Base-by-base conservation (phyloP, 1,284 basidiomycete genomes). In the Microbotryomycetes sp. region DNA sequence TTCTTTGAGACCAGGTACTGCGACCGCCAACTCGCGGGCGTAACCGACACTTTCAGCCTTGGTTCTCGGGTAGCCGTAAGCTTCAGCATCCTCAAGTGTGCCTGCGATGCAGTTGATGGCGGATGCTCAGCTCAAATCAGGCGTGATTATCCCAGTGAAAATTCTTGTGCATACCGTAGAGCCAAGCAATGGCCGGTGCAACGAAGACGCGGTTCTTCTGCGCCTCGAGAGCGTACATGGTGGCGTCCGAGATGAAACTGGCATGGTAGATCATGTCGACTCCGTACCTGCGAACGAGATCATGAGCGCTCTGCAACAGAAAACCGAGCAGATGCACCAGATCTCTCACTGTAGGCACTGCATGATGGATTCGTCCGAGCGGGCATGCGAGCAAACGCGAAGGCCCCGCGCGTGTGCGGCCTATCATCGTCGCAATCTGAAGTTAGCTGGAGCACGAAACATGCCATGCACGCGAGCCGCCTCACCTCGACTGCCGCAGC, bases 301-400 rank as follows among this genome's bases (percentile, higher is more conserved):
- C 42, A n/a, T 15, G 49, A 15, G 25, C n/a, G n/a, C n/a, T n/a
- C n/a, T n/a, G n/a, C n/a, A n/a, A n/a, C n/a, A n/a, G n/a, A n/a
- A n/a, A n/a, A n/a, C n/a, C n/a, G n/a, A n/a, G n/a, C n/a, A n/a
- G n/a, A n/a, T n/a, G n/a, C n/a, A 76, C 48, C 0, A 75, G 75
- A 42, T 76, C n/a, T n/a, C n/a, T n/a, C n/a, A 76, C 50, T 74
- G 70, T 36, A 76, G 59, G 25, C 70, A 75, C 56, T 76, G 75
- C 53, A 65, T 63, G 30, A 76, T 32, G 31, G 72, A 67, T 9
- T 64, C 49, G 32, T 75, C 76, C 14, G 75, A 74, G 32, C 74
- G 72, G 9, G 75, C 74, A 61, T 75, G 74, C 9, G 76, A 70
- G 47, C 75, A 75, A 26, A 74, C 74, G 26, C 75, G 75, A 12